Base-by-base conservation (phyloP, 1,284 basidiomycete species). In the Apiotrichum laibachii region DNA sequence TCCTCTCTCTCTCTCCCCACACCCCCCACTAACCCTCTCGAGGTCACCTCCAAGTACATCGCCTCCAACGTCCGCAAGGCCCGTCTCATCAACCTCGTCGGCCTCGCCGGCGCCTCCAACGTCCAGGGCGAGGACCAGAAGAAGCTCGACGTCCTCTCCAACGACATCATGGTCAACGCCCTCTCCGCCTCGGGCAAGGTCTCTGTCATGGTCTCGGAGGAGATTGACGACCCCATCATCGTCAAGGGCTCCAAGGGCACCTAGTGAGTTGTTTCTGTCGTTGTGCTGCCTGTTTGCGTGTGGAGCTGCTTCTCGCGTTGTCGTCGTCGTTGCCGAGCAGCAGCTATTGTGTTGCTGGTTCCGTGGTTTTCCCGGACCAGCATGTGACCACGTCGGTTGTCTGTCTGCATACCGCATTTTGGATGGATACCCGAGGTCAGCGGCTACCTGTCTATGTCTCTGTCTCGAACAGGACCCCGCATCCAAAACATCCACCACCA, bases 51-150 rank as follows among this genome's bases (percentile, higher is more conserved):
- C 72, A 84, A 85, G 80, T 98, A 98, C 83, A 99, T 99, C 76
- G 93, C 96, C 15, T 95, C 90, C 69, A 98, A 97, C 70, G 96
- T 98, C 66, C 88, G 96, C 68, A 92, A 93, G 80, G 95, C 96
- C 31, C 86, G 95, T 56, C 82, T 99, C 67, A 97, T 99, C 81
- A 99, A 99, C 79, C 85, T 99, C 89, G 88, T 99, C 69, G 96
- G 96, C 39, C 84, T 94, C 21, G 96, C 96, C 13, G 96, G 96
- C 21, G 91, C 94, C 72, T 89, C 89, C 49, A 99, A 99, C 76
- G 89, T 96, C 15, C 92, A 96, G 79, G 96, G 96, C 51, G 96
- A 99, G 78, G 96, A 98, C 77, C 96, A 99, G 83, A 99, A 99
- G 85, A 99, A 99, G 81, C 84, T 99, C 58, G 95, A 98, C 75